Evolutionary conservation across 495 filamentous ascomycete species (phyloP), one percentile per base, ranked within the genome.

Genomic region (Trichoderma gamsii): DNA sequence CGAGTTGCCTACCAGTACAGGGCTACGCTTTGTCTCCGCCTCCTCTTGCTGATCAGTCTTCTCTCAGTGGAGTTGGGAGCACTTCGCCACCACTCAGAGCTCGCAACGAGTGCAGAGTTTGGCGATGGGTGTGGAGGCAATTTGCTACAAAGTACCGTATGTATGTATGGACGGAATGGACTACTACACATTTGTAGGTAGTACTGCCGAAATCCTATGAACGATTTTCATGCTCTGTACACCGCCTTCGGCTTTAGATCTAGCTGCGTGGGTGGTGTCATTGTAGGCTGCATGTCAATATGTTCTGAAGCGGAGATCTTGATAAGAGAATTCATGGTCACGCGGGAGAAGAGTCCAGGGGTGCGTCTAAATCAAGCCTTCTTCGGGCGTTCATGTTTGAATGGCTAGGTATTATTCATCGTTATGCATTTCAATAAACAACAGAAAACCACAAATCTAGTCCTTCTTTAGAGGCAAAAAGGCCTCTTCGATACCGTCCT

Each of bases 391-490:
- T 7, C 4, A 4, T 15, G n/a, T 29, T 0, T 61, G 56, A 61
- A 61, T 25, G 56, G 56, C 56, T 61, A 29, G 29, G 29, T 29
- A 27, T 15, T 61, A 32, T 61, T 32, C 56, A 61, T 61, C 56
- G 56, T 61, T 61, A 61, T 11, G 56, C 56, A 61, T 61, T 61
- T 12, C 23, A 61, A 27, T 9, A 38, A 38, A 38, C 35, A 61
- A 61, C 8, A 35, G 16, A 7, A 61, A 32, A 27, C 23, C 9
- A 29, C 63, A 23, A 4, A 43, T 70, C 41, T 66, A 79, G 80
- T 99, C 95, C 80, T 88, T 89, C 90, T 99, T 99, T 81, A 99
- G 81, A 12, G 90, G 89, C 63, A 86, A 80, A 73, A 87, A 88
- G 49, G 88, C 85, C 81, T 98, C 96, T 83, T 97, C 85, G 74